Evolutionary conservation across 176 grass and related monocot species (phyloP).

Genomic region (Oryza glaberrima): DNA sequence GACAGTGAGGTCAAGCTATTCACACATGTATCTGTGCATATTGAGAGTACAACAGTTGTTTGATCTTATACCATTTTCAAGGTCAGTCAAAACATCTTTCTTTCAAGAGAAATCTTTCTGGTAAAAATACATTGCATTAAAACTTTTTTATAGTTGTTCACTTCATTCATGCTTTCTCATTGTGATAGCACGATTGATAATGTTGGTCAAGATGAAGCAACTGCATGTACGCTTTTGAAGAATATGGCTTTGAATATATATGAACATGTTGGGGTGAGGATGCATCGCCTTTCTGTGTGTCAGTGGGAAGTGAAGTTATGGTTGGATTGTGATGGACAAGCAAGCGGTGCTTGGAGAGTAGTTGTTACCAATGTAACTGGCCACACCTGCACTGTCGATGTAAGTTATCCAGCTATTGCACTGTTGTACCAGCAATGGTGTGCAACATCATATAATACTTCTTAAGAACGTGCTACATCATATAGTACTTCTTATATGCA

Average conservation of each 20-base stretch:
- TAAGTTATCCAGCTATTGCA: constrained; percentile 54
- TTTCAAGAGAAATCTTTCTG: constrained; percentile 24
- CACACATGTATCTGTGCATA: constrained; percentile 96
- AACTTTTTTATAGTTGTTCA: constrained; percentile 22
- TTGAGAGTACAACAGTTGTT: constrained; percentile 69
- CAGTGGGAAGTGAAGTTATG: constrained; percentile 98
- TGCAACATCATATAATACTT: not conserved
- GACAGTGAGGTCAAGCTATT: constrained; percentile 74
- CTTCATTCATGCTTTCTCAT: constrained; percentile 34
- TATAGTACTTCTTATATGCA: constrained; percentile 9
- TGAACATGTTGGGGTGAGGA: constrained; percentile 88
- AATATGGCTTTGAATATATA: constrained; percentile 91
- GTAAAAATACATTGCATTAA: constrained; percentile 31
- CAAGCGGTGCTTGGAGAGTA: constrained; percentile 94
- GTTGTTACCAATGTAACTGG: constrained; percentile 95
- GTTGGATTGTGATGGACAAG: constrained; percentile 73
- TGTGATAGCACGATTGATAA: constrained; percentile 64
- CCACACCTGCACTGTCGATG: constrained; percentile 95
- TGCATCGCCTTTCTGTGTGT: constrained; percentile 95
- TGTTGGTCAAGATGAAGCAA: constrained; percentile 64
- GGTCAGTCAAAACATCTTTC: constrained; percentile 56
- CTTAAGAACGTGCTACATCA: not conserved
- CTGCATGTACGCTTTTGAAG: constrained; percentile 69
- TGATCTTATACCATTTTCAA: constrained; percentile 88
- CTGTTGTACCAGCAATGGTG: constrained; percentile 30